Evolutionary conservation across 805 yeast genomes (phyloP).

Genomic region (Metschnikowia noctiluminum): DNA sequence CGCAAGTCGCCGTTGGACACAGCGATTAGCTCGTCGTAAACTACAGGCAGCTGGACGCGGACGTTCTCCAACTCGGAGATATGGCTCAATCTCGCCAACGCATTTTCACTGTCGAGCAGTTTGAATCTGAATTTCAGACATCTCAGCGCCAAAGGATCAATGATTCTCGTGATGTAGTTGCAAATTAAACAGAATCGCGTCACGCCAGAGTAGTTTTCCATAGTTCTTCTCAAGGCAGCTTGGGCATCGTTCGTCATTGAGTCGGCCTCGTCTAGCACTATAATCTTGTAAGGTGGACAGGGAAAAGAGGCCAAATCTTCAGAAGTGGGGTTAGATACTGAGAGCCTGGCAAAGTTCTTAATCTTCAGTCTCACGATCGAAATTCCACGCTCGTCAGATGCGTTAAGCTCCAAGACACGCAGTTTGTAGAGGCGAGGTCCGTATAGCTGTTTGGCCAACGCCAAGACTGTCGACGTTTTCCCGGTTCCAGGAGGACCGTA

Average conservation of each 20-base stretch:
- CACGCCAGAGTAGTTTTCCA: constrained; percentile 85
- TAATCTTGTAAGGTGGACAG: constrained; percentile 94
- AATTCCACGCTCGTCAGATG: constrained; percentile 90
- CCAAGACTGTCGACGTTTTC: constrained; percentile 83
- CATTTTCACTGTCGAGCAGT: constrained; percentile 66
- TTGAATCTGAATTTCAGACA: constrained; percentile 94
- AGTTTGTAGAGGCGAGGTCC: constrained; percentile 65
- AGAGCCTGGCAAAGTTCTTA: constrained; percentile 80
- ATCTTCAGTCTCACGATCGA: constrained; percentile 82
- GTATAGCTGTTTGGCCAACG: constrained; percentile 73
- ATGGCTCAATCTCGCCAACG: constrained; percentile 61
- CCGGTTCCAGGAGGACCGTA: constrained; percentile 96
- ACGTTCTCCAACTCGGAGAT: constrained; percentile 48
- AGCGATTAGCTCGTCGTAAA: constrained; percentile 58
- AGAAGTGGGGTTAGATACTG: constrained; percentile 74
- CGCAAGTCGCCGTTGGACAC: constrained; percentile 89
- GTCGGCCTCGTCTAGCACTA: constrained; percentile 93
- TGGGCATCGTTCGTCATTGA: constrained; percentile 98
- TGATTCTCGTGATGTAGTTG: constrained; percentile 93
- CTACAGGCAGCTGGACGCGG: constrained; percentile 42
- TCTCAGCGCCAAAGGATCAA: constrained; percentile 94
- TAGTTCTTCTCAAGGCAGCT: constrained; percentile 88
- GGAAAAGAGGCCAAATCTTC: constrained; percentile 75
- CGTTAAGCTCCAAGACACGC: constrained; percentile 79
- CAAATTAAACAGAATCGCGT: constrained; percentile 92